Conservation (phyloP, 2,329 filamentous ascomycete genomes). For the Hymenoscyphus scutula region DNA sequence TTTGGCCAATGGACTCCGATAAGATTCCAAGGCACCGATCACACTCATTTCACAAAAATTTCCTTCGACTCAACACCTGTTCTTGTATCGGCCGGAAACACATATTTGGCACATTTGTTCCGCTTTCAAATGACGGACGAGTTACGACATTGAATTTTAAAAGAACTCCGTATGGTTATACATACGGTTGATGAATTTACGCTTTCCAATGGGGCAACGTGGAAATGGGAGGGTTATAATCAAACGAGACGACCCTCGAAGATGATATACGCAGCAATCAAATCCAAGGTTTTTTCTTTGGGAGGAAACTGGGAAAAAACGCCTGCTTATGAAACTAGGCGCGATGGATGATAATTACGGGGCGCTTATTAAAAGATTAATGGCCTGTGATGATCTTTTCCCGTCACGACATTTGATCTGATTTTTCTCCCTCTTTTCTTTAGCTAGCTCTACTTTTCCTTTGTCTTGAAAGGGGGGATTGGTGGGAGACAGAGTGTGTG, state of each 20-base stretch:
- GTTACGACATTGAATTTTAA: slow-evolving; percentile 41
- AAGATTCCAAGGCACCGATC: slow-evolving; percentile 31
- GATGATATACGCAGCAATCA: slow-evolving; percentile 31
- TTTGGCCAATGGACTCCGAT: slow-evolving; percentile 29
- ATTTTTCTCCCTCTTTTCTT: not conserved
- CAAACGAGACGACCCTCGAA: slow-evolving; percentile 30
- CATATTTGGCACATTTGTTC: slow-evolving; percentile 39
- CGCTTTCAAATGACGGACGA: slow-evolving; percentile 41
- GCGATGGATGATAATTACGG: slow-evolving; percentile 14
- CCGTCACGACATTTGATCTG: slow-evolving; percentile 1
- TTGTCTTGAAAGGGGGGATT: slow-evolving; percentile 21
- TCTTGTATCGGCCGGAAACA: slow-evolving; percentile 41
- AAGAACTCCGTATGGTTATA: slow-evolving; percentile 38
- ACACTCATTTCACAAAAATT: slow-evolving; percentile 35
- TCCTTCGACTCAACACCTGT: slow-evolving; percentile 34
- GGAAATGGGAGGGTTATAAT: slow-evolving; percentile 26
- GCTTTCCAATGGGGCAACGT: slow-evolving; percentile 40
- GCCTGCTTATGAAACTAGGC: slow-evolving; percentile 36
- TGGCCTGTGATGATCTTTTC: not conserved
- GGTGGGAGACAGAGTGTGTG: no score
- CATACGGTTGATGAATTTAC: slow-evolving; percentile 47
- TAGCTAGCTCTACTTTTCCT: slow-evolving; percentile 13
- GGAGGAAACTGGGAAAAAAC: slow-evolving; percentile 15
- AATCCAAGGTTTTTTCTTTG: slow-evolving; percentile 8
- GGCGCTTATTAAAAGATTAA: not conserved